Base-by-base conservation (phyloP, 2,329 filamentous ascomycete genomes). In the Aspergillus costaricaensis region DNA sequence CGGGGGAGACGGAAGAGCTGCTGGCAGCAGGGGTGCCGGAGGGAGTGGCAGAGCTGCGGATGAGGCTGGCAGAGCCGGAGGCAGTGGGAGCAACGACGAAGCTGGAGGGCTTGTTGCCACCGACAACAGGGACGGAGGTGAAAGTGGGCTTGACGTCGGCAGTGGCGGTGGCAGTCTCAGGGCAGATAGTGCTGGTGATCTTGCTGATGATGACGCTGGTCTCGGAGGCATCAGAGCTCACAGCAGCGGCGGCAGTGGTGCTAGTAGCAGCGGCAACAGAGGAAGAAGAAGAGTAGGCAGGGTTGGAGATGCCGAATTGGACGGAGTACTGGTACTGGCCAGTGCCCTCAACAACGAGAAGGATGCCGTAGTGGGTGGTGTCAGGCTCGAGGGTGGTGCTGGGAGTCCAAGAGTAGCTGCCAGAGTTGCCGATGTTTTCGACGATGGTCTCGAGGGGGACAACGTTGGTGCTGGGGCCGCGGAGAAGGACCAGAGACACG, bases 251-350 rank as follows among this genome's bases (percentile, higher is more conserved):
- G 39, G 60, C 55, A 53, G 51, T 50, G 25, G 47, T 50, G 44
- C 19, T 49, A 23, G 53, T 47, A 53, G 65, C 30, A 52, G 62
- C 36, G 30, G 57, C 39, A 36, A 32, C 30, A 17, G 63, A 47
- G 48, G 60, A 52, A 27, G 57, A 43, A 36, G 58, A 17, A 15
- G 58, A 52, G 44, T 62, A 60, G 32, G 62, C 56, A 47, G 70
- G 57, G 66, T 75, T 75, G 57, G 70, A 58, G 77, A 88, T 80
- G 68, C 86, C 86, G 77, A 88, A 88, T 74, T 88, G 85, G 60
- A 83, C 84, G 47, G 82, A 83, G 76, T 81, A 86, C 72, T 88
- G 86, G 81, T 85, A 88, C 70, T 83, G 75, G 71, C 85, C 84
- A 63, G 79, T 84, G 53, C 79, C 77, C 69, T 87, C 83, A 65